Base-by-base conservation (phyloP, 352 stramenopile genomes). In the Phytophthora uliginosa region DNA sequence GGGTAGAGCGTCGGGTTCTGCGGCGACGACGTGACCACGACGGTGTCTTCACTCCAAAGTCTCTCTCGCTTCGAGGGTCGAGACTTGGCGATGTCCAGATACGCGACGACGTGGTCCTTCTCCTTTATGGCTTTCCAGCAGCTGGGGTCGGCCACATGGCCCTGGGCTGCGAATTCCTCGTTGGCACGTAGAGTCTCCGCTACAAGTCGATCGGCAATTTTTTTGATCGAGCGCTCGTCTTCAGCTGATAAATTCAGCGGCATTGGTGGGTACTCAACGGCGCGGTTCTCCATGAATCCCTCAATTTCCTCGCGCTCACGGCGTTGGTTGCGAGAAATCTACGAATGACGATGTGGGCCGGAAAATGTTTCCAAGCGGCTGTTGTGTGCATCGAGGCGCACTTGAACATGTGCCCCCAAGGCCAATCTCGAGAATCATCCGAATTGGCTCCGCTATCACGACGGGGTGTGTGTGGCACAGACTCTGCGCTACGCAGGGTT, bases 181-280 rank as follows among this genome's bases (percentile, higher is more conserved):
- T 81, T 85, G 17, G 78, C 78, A 5, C 83, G 72, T 36, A 92
- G 78, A 40, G 82, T 87, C 59, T 88, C 84, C 33, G 78, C 77
- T 59, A 90, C 71, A 40, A 92, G 76, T 34, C 74, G 79, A 58
- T 88, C 81, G 12, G 82, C 77, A 33, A 89, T 63, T 24, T 64
- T 54, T 66, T 77, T 48, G 42, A 93, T 79, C 20, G 75, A 69
- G 7, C 72, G 65, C 50, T 66, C 63, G 57, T 92, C 86, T 53
- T 92, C 82, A 13, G 70, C 56, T 26, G 78, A 83, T 26, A 91
- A 65, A 10, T 42, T 51, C 8, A 78, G 12, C 7, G 64, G 68
- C 51, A 34, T 31, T 9, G 74, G 69, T 7, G 74, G 74, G 38
- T 71, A 81, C 15, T 48, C 48, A 3, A 53, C 38, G 18, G 10